Percentiles rank a stretch among this genome's conserved stretches.
These are phyloP conservation scores for Lignosus rhinocerotis DNA, from an alignment of 1,284 basidiomycete species.

Conservation along the genomic window DNA sequence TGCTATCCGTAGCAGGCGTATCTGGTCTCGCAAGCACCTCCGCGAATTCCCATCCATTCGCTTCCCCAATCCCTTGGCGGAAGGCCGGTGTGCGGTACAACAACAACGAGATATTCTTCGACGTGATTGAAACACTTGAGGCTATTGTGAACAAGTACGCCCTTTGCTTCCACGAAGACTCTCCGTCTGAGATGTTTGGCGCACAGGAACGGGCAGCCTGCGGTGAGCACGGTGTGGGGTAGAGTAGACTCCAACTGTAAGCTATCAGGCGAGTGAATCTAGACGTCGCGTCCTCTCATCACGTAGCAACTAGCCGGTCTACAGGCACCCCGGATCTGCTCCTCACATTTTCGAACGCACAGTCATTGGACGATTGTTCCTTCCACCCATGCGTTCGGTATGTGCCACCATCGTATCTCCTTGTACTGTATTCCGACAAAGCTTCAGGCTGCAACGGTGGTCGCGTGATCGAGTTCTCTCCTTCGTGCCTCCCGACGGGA, in stretches of 20 bases:
- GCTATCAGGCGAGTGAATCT: constrained; percentile 63
- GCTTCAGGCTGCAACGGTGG: constrained; percentile 77
- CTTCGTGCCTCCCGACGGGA: constrained; percentile 94
- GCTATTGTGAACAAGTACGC: constrained; percentile 82
- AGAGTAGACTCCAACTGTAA: constrained; percentile 80
- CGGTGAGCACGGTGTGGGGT: constrained; percentile 78
- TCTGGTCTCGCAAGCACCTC: constrained; percentile 43
- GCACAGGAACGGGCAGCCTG: constrained; percentile 70
- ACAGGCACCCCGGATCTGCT: constrained; percentile 86
- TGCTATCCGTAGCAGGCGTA: constrained; percentile 55
- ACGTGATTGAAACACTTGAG: constrained; percentile 83
- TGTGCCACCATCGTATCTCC: constrained; percentile 26
- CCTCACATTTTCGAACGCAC: constrained; percentile 79
- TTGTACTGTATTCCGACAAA: neutral
- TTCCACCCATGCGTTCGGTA: constrained; percentile 93
- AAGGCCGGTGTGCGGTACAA: constrained; percentile 83
- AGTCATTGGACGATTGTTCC: constrained; percentile 74
- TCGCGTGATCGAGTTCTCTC: constrained; percentile 78
- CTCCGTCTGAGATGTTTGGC: neutral
- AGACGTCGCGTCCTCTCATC: neutral
- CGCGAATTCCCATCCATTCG: constrained; percentile 67
- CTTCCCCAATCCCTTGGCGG: constrained; percentile 94
- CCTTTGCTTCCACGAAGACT: neutral
- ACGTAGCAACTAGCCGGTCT: constrained; percentile 1
- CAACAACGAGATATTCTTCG: constrained; percentile 94